Conservation (phyloP, 164 flowering plant species). For the Vitis rupestris region DNA sequence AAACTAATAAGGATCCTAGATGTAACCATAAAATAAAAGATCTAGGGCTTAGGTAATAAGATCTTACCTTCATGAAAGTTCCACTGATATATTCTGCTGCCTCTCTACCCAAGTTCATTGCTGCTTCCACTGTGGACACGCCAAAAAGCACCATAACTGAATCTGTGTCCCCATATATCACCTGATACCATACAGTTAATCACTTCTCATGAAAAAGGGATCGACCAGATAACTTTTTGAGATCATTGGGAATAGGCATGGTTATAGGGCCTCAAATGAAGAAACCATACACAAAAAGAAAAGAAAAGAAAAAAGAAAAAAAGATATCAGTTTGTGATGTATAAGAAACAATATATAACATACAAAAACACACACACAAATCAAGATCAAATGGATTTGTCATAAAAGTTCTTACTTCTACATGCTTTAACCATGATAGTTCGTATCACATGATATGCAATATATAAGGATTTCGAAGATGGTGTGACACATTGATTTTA, state of each 20-base stretch:
- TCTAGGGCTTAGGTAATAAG: neutral
- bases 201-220: neutral
- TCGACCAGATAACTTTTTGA: neutral
- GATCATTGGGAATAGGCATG: neutral
- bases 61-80: conserved; percentile 76
- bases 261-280: neutral
- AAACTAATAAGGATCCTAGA: too few relatives aligned
- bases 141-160: conserved; percentile 99
- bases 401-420: too few relatives aligned
- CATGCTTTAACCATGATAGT: too few relatives aligned
- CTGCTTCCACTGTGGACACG: conserved; percentile 73
- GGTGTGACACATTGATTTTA: too few relatives aligned
- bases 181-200: conserved; percentile 40
- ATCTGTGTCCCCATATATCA: conserved; percentile 98
- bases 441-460: too few relatives aligned
- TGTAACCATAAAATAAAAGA: neutral
- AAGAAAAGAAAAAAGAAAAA: neutral
- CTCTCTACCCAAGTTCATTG: conserved; percentile 93
- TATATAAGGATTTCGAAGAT: too few relatives aligned
- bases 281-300: neutral
- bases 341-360: neutral
- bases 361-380: too few relatives aligned
- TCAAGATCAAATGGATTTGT: too few relatives aligned
- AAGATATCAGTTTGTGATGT: neutral
- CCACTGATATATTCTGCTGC: conserved; percentile 92